These are phyloP conservation scores for Fusarium udum DNA, from an alignment of 2,329 filamentous ascomycete genomes.

Conservation along the genomic window DNA sequence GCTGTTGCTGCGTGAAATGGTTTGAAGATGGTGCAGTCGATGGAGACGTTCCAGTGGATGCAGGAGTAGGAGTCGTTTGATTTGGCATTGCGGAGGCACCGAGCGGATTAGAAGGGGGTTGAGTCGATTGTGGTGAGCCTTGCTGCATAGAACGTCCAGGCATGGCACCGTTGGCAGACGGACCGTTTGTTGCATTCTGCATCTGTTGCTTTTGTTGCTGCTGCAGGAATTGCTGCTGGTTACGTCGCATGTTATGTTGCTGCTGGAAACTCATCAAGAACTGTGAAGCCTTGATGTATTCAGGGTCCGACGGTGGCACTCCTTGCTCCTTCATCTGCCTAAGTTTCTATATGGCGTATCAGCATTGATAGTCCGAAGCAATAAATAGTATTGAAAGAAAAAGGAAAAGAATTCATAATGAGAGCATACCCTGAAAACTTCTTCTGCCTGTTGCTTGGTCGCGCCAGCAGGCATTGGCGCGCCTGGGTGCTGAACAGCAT, in stretches of 20 bases:
- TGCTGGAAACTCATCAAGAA: conserved; percentile 78
- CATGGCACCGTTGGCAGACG: conserved; percentile 57
- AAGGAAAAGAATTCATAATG: background rate
- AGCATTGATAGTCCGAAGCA: conserved; percentile 18
- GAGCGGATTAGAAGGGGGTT: conserved; percentile 48
- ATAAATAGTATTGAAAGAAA: background rate
- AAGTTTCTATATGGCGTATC: conserved; percentile 71
- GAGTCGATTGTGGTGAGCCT: conserved; percentile 45
- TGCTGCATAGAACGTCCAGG: conserved; percentile 54
- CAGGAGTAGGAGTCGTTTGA: conserved; percentile 45
- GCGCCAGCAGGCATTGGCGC: conserved; percentile 71
- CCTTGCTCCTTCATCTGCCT: conserved; percentile 88
- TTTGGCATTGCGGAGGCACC: conserved; percentile 53
- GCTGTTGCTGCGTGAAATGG: conserved; percentile 81
- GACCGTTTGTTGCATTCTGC: conserved; percentile 66
- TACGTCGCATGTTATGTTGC: conserved; percentile 65
- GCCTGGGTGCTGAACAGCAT: conserved; percentile 73
- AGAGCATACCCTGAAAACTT: conserved; percentile 71
- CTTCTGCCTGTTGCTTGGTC: conserved; percentile 81
- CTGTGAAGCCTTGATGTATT: conserved; percentile 83
- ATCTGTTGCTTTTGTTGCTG: conserved; percentile 56
- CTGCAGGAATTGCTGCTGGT: conserved; percentile 55
- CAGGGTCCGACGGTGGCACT: conserved; percentile 82
- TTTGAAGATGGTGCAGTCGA: conserved; percentile 52
- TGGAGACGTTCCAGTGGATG: conserved; percentile 46